Evolutionary conservation across 805 yeast genomes (phyloP), one percentile per base, ranked within the genome.

Genomic region (Yarrowia divulgata): DNA sequence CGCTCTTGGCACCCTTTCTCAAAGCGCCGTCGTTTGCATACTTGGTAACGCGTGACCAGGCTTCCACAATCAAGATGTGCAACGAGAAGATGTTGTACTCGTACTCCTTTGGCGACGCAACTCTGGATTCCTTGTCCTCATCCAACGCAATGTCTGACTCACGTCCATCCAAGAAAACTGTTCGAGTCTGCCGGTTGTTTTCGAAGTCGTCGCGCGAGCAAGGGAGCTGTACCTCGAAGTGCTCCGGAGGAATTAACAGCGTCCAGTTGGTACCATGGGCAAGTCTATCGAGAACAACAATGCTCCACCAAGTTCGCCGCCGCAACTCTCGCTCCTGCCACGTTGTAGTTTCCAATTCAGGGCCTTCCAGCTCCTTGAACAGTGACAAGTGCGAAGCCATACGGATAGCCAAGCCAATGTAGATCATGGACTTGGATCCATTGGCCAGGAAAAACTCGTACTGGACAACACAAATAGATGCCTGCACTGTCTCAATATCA

Each of bases 391-490:
- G 75, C 3, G 75, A 71, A 13, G 80, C 80, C 77, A 77, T 76
- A 4, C 80, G 76, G 69, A 78, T 74, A 8, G 78, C 77, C 72
- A 78, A 71, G 9, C 78, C 77, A 42, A 78, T 74, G 62, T 76
- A 78, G n/a, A 78, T 78, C 71, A 79, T 77, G 14, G 78, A 76
- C 58, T 76, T 73, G n/a, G 76, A 77, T 9, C 79, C 80, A 32
- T 75, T 73, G 58, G 74, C 52, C 10, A 75, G 71, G 64, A 78
- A 77, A 69, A 78, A 78, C 70, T 78, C 81, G 70, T 77, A 77
- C 64, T 78, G 76, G 9, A 77, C 76, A 55, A 78, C 71, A 37
- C 75, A 73, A 32, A 77, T 72, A 50, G 77, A 49, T 2, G 81
- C 80, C 68, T 78, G 80, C 4, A 78, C 74, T 8, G 77, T 76